phyloP scores from a whole-genome alignment of 2,329 filamentous ascomycete species.

The Metarhizium rileyi region DNA sequence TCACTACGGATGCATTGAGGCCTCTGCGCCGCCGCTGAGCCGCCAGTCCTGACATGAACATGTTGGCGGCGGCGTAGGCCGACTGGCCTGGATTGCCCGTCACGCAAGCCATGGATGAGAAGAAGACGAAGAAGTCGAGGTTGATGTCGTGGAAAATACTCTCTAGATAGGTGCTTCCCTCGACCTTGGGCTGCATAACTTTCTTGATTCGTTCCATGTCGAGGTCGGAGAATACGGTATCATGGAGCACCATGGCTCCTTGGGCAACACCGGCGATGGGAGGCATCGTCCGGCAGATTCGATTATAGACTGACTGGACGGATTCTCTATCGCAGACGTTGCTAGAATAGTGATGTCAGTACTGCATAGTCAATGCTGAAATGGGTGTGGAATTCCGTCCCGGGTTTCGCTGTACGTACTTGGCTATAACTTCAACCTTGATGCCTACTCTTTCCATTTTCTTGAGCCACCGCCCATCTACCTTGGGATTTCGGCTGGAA shows the following conservation, averaged over 20 bases:
- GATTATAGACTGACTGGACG: slow-evolving; percentile 3
- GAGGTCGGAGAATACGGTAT: slow-evolving; percentile 19
- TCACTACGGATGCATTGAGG: slow-evolving; percentile 25
- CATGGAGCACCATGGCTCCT: slow-evolving; percentile 34
- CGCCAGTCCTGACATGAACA: slow-evolving; percentile 23
- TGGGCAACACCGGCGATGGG: slow-evolving; percentile 32
- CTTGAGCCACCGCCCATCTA: neutral
- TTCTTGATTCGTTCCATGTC: slow-evolving; percentile 31
- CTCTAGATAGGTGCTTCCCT: no score
- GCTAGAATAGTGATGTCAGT: neutral
- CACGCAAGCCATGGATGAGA: no score
- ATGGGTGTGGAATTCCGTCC: no score
- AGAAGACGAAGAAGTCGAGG: no score
- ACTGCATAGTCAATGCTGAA: no score
- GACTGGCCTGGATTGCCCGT: no score
- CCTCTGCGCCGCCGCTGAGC: slow-evolving; percentile 26
- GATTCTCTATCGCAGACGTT: slow-evolving; percentile 8
- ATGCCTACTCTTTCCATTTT: neutral
- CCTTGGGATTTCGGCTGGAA: neutral
- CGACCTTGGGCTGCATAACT: no score
- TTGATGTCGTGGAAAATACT: no score
- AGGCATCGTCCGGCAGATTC: slow-evolving; percentile 16
- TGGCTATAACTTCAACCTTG: neutral
- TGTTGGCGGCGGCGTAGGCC: no score
- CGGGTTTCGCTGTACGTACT: neutral